phyloP scores from a whole-genome alignment of 2,329 filamentous ascomycete species.

The Penicillium sp. region DNA sequence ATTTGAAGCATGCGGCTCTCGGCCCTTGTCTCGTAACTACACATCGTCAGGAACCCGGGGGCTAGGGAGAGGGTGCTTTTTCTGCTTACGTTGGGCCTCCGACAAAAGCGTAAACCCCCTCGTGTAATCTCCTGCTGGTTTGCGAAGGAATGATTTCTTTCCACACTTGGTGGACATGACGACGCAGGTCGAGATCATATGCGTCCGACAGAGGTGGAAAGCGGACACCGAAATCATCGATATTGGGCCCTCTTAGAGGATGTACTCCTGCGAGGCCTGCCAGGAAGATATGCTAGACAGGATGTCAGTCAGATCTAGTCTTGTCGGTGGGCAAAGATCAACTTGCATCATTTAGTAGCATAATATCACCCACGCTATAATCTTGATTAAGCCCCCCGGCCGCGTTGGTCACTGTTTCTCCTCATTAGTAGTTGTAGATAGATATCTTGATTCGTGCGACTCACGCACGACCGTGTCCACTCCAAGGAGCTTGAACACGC shows the following conservation, averaged over 20 bases:
- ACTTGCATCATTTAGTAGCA: conserved; percentile 63
- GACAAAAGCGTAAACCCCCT: conserved; percentile 67
- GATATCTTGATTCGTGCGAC: conserved; percentile 13
- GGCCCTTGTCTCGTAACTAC: conserved; percentile 62
- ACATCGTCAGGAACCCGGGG: neutral
- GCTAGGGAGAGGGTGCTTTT: neutral
- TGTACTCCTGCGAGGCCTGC: conserved; percentile 62
- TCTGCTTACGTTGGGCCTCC: conserved; percentile 59
- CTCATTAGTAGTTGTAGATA: neutral
- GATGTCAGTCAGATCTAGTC: conserved; percentile 10
- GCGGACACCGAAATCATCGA: conserved; percentile 61
- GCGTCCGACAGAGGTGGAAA: conserved; percentile 67
- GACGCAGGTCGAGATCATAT: conserved; percentile 63
- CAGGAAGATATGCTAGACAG: conserved; percentile 60
- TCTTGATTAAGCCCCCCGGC: conserved; percentile 65
- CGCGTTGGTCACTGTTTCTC: conserved; percentile 61
- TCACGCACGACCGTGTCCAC: conserved; percentile 60
- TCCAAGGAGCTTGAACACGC: conserved; percentile 64
- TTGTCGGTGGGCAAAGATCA: neutral
- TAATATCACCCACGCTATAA: conserved; percentile 65
- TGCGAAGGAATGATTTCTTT: conserved; percentile 48
- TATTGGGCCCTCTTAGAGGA: conserved; percentile 63
- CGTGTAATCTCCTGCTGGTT: conserved; percentile 56
- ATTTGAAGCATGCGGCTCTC: conserved; percentile 63
- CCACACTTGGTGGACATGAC: conserved; percentile 60